A percentile compares a stretch with the other conserved stretches of the same genome.
Evolutionary conservation across 306 rosid species (phyloP).

Genomic region (Corylus heterophylla): DNA sequence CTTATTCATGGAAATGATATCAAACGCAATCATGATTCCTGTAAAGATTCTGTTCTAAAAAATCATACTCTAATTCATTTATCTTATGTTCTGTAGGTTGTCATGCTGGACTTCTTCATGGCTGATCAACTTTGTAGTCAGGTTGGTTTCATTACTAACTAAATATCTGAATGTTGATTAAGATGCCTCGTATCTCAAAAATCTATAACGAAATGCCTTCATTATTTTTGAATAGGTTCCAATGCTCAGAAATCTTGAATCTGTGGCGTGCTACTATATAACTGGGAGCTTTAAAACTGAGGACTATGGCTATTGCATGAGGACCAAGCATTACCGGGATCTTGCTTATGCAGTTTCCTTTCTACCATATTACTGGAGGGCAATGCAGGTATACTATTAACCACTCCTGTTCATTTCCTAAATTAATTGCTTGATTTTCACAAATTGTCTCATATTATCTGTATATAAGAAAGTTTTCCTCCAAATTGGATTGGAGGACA

Average conservation of each 20-base stretch:
- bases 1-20: background rate
- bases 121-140: slow-evolving; percentile 99
- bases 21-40: background rate
- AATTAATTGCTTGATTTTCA: background rate
- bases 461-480: too few species aligned
- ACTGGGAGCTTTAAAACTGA: slow-evolving; percentile 96
- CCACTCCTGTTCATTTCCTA: background rate
- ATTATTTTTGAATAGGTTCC: slow-evolving; percentile 57
- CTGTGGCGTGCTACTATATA: slow-evolving; percentile 85
- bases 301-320: slow-evolving; percentile 87
- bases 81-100: slow-evolving; percentile 58
- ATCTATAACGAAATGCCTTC: background rate
- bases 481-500: too few species aligned
- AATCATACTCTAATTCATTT: background rate
- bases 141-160: slow-evolving; percentile 41
- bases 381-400: slow-evolving; percentile 77
- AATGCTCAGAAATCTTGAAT: slow-evolving; percentile 86
- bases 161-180: background rate
- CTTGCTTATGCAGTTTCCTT: slow-evolving; percentile 92
- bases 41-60: background rate
- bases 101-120: slow-evolving; percentile 99
- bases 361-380: slow-evolving; percentile 98
- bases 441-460: background rate
- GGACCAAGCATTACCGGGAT: slow-evolving; percentile 66
- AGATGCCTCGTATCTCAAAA: background rate